Evolutionary conservation across 2,329 filamentous ascomycete species (phyloP).

Genomic region (Daldinia eschscholtzii): DNA sequence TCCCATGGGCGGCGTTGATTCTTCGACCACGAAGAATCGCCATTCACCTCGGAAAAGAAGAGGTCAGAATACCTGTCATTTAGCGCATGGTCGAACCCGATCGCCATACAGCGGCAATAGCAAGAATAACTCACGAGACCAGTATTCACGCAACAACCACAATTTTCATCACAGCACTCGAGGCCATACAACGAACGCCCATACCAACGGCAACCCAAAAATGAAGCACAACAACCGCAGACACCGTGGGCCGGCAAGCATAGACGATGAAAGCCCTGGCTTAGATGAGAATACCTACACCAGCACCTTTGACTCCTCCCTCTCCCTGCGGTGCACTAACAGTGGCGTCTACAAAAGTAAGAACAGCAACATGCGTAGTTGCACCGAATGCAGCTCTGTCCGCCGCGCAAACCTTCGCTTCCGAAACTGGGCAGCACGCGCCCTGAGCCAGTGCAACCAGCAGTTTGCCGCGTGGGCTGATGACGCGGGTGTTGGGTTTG

Average conservation of each 20-base stretch:
- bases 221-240: conserved; percentile 14
- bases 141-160: conserved; percentile 2
- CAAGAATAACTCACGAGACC: not conserved
- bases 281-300: not conserved
- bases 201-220: conserved; percentile 11
- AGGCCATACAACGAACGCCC: not conserved
- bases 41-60: conserved; percentile 15
- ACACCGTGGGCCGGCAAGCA: conserved; percentile 1
- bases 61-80: conserved; percentile 6
- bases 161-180: not conserved
- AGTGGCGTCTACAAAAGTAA: not conserved
- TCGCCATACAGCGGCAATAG: conserved; percentile 8
- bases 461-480: conserved; percentile 45
- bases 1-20: conserved; percentile 41
- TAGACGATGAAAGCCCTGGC: not conserved
- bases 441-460: conserved; percentile 32
- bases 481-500: conserved; percentile 47
- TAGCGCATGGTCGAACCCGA: not conserved
- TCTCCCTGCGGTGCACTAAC: not conserved
- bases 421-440: conserved; percentile 39
- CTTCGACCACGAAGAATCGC: not conserved
- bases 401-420: conserved; percentile 49
- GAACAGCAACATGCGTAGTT: conserved; percentile 33
- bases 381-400: conserved; percentile 48
- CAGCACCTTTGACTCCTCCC: not conserved